Evolutionary conservation across 2,329 filamentous ascomycete genomes (phyloP), one percentile per base, ranked within the genome.

Genomic region (Fusarium sp.): DNA sequence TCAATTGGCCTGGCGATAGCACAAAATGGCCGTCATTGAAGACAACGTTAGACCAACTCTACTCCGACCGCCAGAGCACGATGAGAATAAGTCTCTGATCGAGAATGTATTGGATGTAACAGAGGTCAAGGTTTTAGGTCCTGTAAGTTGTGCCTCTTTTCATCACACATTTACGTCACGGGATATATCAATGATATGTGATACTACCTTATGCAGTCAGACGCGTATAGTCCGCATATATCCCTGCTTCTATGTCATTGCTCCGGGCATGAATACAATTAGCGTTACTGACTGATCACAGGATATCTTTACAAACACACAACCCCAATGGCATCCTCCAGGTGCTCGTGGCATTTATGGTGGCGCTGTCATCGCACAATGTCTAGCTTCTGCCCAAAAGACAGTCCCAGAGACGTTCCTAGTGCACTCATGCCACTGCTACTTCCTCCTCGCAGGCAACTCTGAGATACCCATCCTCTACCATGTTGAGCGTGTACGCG

Each of bases 341-440:
- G 94, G 94, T 23, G 96, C 96, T 5, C 90, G 96, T 58, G 96
- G 96, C 67, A 94, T 99, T 81, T 99, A 94, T 78, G 96, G 96
- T 79, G 95, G 95, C 72, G 91, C 93, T 61, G 94, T 97, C 40
- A 98, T 99, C 75, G 95, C 95, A 50, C 95, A 98, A 86, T 95
- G 89, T 77, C 91, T 98, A 30, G 88, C 92, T 48, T 94, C 96
- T 4, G 96, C 94, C 27, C 94, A 97, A 81, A 89, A 90, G 78
- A 99, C 96, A 12, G 93, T 99, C 4, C 91, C 92, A 0, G 80
- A 85, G 30, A 86, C 93, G 79, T 98, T 97, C 82, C 88, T 91
- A 65, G 90, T 96, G 53, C 96, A 99, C 85, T 95, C 92, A 78
- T 98, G 97, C 92, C 96, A 99, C 87, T 98, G 96, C 88, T 99